Evolutionary conservation across 2,329 filamentous ascomycete species (phyloP).

Genomic region (Scytalidium sp.): DNA sequence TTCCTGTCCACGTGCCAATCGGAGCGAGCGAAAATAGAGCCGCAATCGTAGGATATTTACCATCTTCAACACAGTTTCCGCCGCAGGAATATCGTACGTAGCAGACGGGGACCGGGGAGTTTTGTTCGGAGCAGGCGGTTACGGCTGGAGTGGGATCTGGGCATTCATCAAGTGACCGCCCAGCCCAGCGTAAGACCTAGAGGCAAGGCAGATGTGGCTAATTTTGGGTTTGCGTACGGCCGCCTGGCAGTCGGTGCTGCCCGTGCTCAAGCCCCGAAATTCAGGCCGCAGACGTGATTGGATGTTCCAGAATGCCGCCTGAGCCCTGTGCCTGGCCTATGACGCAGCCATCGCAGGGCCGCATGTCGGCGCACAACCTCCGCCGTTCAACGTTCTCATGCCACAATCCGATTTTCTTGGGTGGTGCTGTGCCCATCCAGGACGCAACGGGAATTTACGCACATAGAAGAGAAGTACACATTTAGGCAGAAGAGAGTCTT

Average conservation of each 20-base stretch:
- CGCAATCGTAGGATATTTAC: too few species aligned
- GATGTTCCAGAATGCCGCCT: background rate
- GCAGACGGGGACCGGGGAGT: too few species aligned
- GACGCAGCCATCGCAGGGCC: background rate
- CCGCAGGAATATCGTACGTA: too few species aligned
- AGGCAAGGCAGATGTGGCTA: background rate
- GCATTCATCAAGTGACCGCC: background rate
- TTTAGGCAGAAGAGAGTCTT: background rate
- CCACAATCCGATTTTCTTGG: too few species aligned
- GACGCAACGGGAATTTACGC: too few species aligned
- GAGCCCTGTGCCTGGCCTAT: background rate
- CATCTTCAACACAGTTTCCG: too few species aligned
- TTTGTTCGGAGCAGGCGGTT: too few species aligned
- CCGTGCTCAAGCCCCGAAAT: background rate
- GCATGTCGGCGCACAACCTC: background rate
- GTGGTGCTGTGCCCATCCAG: too few species aligned
- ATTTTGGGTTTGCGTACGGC: background rate
- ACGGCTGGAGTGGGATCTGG: background rate
- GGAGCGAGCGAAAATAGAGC: too few species aligned
- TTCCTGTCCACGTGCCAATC: too few species aligned
- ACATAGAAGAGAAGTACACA: background rate
- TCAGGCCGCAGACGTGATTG: background rate
- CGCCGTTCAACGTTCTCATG: background rate
- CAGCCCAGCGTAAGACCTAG: background rate
- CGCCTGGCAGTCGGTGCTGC: background rate